Evolutionary conservation across 1,139 yeast species (phyloP), one percentile per base, ranked within the genome.

Genomic region (Zygosaccharomyces sapae): DNA sequence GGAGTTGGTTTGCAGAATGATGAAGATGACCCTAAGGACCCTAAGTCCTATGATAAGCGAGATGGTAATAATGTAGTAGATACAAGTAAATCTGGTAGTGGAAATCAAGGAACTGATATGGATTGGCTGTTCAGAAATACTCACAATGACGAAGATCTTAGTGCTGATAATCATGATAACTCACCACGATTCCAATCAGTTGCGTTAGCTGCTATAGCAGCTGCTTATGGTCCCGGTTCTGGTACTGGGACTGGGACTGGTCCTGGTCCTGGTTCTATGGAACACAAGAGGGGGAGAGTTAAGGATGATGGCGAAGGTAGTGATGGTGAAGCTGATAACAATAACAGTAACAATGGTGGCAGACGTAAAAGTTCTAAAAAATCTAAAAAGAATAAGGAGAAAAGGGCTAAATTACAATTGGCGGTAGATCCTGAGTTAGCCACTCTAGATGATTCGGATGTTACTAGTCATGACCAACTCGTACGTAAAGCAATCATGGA

Each of bases 401-500:
- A 51, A 36, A 56, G 52, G 54, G 48, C 43, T 47, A 60, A 45
- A 47, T 49, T 47, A 46, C 60, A 48, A 43, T 48, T 62, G 42
- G 67, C 56, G 27, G 83, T 81, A 39, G 88, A 82, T 60, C 87
- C 87, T 0, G 88, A 81, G 55, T 66, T 82, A 35, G 77, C 77
- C 1, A 72, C 70, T 33, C 55, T 80, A 35, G 81, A 75, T 55
- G 70, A 71, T 47, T 59, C 71, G 4, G 54, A 54, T 22, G 53
- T 54, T n/a, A 49, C 57, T 12, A 80, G 75, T 41, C 83, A 80
- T 55, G 84, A 79, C 51, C 82, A 76, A 53, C 66, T 82, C 45
- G 86, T 81, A 4, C 79, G 81, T 52, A 86, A 82, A 41, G 86
- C 86, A 2, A 79, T 83, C 38, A 68, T 80, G 52, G 86, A 81